Base-by-base conservation (phyloP, 2,329 filamentous ascomycete species). In the Paracamarosporium sp. region DNA sequence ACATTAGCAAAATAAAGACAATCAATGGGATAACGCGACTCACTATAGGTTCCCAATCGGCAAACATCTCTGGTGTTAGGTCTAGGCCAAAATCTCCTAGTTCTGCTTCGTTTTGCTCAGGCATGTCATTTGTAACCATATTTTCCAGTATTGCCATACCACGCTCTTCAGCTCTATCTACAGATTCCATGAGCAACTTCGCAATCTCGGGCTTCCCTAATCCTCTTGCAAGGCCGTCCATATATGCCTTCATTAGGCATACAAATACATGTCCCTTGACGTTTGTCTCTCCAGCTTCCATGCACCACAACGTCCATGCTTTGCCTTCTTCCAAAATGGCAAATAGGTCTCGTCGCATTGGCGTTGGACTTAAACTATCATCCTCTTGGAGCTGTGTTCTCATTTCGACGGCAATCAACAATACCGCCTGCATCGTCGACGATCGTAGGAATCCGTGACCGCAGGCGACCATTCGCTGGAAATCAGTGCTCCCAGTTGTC, bases 261-360 rank as follows among this genome's bases (percentile, higher is more conserved):
- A 65, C 45, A 3, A 73, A 60, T 17, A 73, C 46, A 44, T 71
- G 68, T 7, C 69, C 71, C 30, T 74, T 74, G 15, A 70, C 57
- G 43, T 69, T 68, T 1, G 68, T 71, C 46, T 74, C 71, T 12
- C 72, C 72, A 17, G 66, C 70, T 50, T 67, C 60, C 6, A 73
- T 64, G 40, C 60, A 63, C 12, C 52, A 53, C 8, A 70, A 31
- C 25, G 60, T 60, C 62, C 66, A 68, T 15, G 46, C 44, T 17
- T 65, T 57, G n/a, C 62, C 64, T n/a, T 70, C 64, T n/a, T 66
- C 53, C 6, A 67, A 25, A 1, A 70, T 57, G 7, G 51, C 43
- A 8, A 65, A 47, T 15, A 73, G 56, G 41, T 69, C 66, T 13
- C 60, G 57, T 15, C 62, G 59, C 22, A 63, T 41, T 11, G 60